Conservation (phyloP, 371 early-diverging fungal genomes). For the Circinella umbellata region DNA sequence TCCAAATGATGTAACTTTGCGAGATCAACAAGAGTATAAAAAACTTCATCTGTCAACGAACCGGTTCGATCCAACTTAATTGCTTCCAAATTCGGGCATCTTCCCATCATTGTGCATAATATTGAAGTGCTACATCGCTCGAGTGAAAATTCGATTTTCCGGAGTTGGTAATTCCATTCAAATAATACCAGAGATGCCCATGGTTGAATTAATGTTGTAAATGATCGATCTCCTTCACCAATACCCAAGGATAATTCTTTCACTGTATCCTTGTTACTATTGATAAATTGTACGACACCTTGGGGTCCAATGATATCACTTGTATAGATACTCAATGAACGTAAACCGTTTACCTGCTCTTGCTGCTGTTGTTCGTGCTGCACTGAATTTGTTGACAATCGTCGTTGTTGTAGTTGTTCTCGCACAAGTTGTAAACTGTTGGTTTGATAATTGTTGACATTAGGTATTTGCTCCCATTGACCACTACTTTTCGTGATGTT, state of each 20-base stretch:
- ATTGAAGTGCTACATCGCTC: conserved; percentile 3
- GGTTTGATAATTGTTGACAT: neutral
- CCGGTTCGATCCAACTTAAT: conserved; percentile 1
- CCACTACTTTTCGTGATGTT: neutral
- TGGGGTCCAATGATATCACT: conserved; percentile 9
- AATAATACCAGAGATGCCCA: neutral
- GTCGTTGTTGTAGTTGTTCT: neutral
- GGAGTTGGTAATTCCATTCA: neutral
- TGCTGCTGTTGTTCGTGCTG: neutral
- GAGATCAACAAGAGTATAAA: neutral
- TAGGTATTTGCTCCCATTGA: conserved; percentile 1
- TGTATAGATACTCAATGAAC: conserved; percentile 2
- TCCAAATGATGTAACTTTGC: neutral
- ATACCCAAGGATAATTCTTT: neutral
- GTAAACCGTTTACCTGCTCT: neutral
- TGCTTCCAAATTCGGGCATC: conserved; percentile 1
- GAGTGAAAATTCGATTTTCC: neutral
- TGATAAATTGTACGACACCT: conserved; percentile 1
- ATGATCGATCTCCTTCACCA: conserved; percentile 4
- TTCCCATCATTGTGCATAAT: neutral
- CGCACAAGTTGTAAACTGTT: too few species aligned
- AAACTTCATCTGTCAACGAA: neutral
- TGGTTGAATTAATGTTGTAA: conserved; percentile 4
- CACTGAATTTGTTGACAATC: neutral
- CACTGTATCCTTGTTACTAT: neutral